phyloP scores from a whole-genome alignment of 2,329 filamentous ascomycete genomes.

The Curvularia lunata region DNA sequence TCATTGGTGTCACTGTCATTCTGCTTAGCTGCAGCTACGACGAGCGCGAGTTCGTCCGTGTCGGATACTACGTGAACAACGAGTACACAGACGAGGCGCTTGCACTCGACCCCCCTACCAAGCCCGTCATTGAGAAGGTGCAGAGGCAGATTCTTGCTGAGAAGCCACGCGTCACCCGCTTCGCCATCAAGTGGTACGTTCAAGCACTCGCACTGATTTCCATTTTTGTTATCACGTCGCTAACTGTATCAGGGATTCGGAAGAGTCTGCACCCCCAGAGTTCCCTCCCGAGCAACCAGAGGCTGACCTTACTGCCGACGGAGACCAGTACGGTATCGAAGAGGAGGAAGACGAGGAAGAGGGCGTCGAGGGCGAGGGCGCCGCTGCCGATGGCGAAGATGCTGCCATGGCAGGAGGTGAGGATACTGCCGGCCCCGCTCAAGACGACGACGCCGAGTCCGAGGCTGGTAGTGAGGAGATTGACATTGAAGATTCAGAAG shows the following conservation, averaged over 20 bases:
- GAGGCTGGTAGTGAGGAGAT: conserved; percentile 81
- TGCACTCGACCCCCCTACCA: conserved; percentile 84
- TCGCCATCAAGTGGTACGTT: conserved; percentile 95
- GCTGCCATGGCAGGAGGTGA: conserved; percentile 78
- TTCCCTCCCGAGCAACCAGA: conserved; percentile 98
- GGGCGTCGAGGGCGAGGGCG: conserved; percentile 56
- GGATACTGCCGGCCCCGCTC: conserved; percentile 55
- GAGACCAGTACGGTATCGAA: conserved; percentile 85
- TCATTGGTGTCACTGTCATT: conserved; percentile 95
- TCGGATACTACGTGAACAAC: conserved; percentile 99
- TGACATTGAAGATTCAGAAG: conserved; percentile 76
- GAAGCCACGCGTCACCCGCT: conserved; percentile 96
- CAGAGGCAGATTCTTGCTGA: conserved; percentile 91
- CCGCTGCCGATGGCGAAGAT: conserved; percentile 64
- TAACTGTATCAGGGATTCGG: conserved; percentile 79
- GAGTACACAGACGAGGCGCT: conserved; percentile 95
- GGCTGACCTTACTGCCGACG: conserved; percentile 85
- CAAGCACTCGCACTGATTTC: neutral
- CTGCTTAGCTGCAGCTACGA: conserved; percentile 97
- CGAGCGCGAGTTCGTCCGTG: conserved; percentile 92
- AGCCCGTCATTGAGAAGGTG: conserved; percentile 91
- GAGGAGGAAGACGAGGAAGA: conserved; percentile 72
- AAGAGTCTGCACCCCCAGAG: conserved; percentile 92
- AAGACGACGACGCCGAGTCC: conserved; percentile 71
- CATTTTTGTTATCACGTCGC: conserved; percentile 7